Conservation (phyloP, 768 basidiomycete species). For the Candolleomyces aberdarensis region DNA sequence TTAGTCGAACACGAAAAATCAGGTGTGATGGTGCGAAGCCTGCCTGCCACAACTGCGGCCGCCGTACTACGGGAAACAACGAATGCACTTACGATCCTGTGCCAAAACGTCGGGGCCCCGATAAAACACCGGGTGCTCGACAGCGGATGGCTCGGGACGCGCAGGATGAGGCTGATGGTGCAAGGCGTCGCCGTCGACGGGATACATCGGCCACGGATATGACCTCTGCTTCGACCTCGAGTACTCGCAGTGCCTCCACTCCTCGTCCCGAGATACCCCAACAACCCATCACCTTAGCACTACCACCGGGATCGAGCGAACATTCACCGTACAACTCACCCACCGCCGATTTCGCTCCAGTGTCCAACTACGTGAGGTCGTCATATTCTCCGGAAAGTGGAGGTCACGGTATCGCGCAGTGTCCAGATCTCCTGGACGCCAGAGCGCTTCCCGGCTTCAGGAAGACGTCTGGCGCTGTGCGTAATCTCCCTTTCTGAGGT, state of each 20-base stretch:
- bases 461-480: slow-evolving; percentile 17
- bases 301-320: background rate
- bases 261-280: background rate
- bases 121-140: slow-evolving; percentile 76
- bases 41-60: slow-evolving; percentile 67
- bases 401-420: slow-evolving; percentile 29
- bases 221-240: background rate
- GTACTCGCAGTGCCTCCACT: background rate
- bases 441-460: slow-evolving; percentile 15
- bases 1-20: slow-evolving; percentile 73
- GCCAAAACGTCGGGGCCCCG: slow-evolving; percentile 79
- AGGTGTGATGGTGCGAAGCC: slow-evolving; percentile 83
- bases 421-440: slow-evolving; percentile 19
- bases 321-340: slow-evolving; percentile 1
- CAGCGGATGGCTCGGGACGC: slow-evolving; percentile 52
- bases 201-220: slow-evolving; percentile 8
- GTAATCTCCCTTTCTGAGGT: slow-evolving; percentile 11
- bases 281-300: slow-evolving; percentile 4
- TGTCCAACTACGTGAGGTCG: slow-evolving; percentile 13
- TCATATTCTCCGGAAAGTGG: slow-evolving; percentile 19
- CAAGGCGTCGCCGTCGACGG: slow-evolving; percentile 33
- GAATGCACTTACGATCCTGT: slow-evolving; percentile 66
- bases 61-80: slow-evolving; percentile 39
- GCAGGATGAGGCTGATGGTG: slow-evolving; percentile 31
- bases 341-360: background rate